Evolutionary conservation across 441 rosid species (phyloP), one percentile per base, ranked within the genome.

Genomic region (Aleurites moluccanus): DNA sequence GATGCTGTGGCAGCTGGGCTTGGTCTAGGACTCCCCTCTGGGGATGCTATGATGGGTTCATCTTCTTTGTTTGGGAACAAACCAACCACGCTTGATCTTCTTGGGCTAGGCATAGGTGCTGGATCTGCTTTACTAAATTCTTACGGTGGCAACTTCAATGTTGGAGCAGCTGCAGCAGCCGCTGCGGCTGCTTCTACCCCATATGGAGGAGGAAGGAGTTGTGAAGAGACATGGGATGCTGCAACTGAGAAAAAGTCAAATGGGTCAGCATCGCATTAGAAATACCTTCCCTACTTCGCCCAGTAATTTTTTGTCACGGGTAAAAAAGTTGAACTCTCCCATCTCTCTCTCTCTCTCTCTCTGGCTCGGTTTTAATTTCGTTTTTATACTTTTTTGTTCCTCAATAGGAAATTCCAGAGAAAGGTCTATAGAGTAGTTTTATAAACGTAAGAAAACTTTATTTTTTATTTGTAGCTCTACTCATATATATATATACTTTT

Each of bases 21-120:
- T 52, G 91, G 91, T 3, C 86, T 87, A 15, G 93, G 92, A 25
- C 81, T 88, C 18, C 83, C 84, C 11, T 83, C 82, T 2, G 78
- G 73, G 16, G 88, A 89, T 23, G 79, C 80, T 23, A 84, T 89
- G 87, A 85, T 87, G 81, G 86, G 84, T 44, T 82, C 86, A 2
- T 78, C 91, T 9, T 80, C 93, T 0, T 79, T 93, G 68, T 90
- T 90, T 18, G 87, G 86, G 45, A 84, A 79, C 77, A 86, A 85
- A 79, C 98, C 94, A 6, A 85, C 90, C 4, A 93, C 98, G 0
- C 85, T 92, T 45, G 98, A 94, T 82, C 89, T 94, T 77, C 93
- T 94, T 9, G 97, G 98, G 21, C 86, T 92, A 42, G 97, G 97
- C 64, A 77, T 92, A 74, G 89, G 87, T 14, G 87, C 82, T 67